Conservation (phyloP, 2,329 filamentous ascomycete genomes). For the Neobulgaria alba region DNA sequence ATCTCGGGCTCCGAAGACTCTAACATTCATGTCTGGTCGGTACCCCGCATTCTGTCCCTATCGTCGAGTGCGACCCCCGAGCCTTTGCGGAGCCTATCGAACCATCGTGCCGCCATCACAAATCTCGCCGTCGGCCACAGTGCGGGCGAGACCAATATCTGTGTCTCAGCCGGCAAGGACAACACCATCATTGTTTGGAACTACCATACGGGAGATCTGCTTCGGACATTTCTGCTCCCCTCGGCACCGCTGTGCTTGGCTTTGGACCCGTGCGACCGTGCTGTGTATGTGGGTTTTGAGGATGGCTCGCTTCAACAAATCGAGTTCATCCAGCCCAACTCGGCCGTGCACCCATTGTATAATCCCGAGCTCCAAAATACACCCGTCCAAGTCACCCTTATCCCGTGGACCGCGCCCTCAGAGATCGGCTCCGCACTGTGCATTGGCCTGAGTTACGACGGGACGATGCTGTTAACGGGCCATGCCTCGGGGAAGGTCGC, state of each 20-base stretch:
- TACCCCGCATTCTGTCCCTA: constrained; percentile 61
- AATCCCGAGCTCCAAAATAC: constrained; percentile 45
- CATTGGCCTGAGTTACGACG: constrained; percentile 72
- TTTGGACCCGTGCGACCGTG: constrained; percentile 76
- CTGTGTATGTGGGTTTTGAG: constrained; percentile 71
- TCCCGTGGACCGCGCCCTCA: constrained; percentile 36
- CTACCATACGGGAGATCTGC: constrained; percentile 65
- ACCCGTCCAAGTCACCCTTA: constrained; percentile 45
- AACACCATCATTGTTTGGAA: constrained; percentile 92
- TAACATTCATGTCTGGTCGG: constrained; percentile 85
- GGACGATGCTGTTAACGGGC: constrained; percentile 69
- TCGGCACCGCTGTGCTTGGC: constrained; percentile 62
- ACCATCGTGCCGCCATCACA: constrained; percentile 68
- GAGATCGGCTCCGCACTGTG: constrained; percentile 51
- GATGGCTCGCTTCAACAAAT: constrained; percentile 74
- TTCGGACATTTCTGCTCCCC: constrained; percentile 77
- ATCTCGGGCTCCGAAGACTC: constrained; percentile 78
- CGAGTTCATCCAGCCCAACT: constrained; percentile 56
- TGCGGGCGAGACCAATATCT: constrained; percentile 67
- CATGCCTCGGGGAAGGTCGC: constrained; percentile 73
- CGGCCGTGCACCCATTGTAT: constrained; percentile 30
- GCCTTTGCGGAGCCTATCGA: constrained; percentile 68
- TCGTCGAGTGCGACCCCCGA: constrained; percentile 48
- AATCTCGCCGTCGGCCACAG: constrained; percentile 56
- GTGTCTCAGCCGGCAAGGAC: constrained; percentile 75